A percentile compares a stretch with the other conserved stretches of the same genome.
These are phyloP conservation scores for Vickermania ingenoplastis DNA, from an alignment of 208 protist genomes.

Conservation along the genomic window DNA sequence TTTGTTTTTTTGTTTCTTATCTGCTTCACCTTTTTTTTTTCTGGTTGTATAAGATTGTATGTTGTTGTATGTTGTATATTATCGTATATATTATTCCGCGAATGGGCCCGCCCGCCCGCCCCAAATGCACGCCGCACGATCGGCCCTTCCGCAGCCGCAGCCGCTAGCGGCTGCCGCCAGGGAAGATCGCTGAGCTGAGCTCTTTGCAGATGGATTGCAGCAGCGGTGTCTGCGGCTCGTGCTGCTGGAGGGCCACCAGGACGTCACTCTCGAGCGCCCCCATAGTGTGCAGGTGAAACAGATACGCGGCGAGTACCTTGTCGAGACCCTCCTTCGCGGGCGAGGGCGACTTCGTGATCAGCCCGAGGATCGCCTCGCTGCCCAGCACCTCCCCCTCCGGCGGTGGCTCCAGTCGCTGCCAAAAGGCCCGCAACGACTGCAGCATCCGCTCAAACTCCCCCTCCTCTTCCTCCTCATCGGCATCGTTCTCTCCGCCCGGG, in stretches of 20 bases:
- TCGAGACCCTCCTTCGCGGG: conserved; percentile 30
- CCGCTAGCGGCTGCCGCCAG: too few relatives aligned
- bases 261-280: conserved; percentile 47
- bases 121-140: too few relatives aligned
- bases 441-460: conserved; percentile 39
- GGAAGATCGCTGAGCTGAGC: too few relatives aligned
- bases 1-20: too few relatives aligned
- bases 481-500: conserved; percentile 41
- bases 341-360: background rate
- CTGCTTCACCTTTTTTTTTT: too few relatives aligned
- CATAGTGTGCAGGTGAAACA: conserved; percentile 48
- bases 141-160: too few relatives aligned
- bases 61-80: too few relatives aligned
- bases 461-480: background rate
- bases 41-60: too few relatives aligned
- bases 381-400: conserved; percentile 16
- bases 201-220: too few relatives aligned
- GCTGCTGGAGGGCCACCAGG: conserved; percentile 31
- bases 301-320: conserved; percentile 39
- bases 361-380: background rate
- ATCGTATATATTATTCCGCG: too few relatives aligned
- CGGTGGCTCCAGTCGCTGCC: conserved; percentile 43
- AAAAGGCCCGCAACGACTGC: conserved; percentile 72
- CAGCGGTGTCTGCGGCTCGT: too few relatives aligned
- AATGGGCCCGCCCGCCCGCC: too few relatives aligned